Percentiles rank a stretch among this genome's conserved stretches.
These are phyloP conservation scores for Favolaschia claudopus DNA, from an alignment of 768 basidiomycete species.

Conservation along the genomic window DNA sequence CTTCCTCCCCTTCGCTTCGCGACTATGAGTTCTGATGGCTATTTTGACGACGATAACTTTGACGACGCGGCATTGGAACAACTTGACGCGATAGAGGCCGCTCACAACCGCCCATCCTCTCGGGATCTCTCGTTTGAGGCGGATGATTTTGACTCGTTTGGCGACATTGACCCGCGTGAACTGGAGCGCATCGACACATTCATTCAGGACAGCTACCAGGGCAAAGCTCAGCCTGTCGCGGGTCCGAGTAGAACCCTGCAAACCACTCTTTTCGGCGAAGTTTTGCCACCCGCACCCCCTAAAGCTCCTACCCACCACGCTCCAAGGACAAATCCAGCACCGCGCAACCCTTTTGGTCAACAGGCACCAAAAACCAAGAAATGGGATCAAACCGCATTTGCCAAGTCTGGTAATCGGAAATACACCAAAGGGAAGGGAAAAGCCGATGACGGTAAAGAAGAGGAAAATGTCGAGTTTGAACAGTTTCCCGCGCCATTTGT, in stretches of 20 bases:
- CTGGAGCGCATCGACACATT: constrained; percentile 61
- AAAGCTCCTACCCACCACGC: constrained; percentile 45
- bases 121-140: constrained; percentile 38
- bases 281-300: constrained; percentile 46
- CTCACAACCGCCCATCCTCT: constrained; percentile 40
- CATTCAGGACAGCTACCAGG: constrained; percentile 56
- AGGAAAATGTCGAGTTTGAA: constrained; percentile 73
- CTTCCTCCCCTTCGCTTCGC: background rate
- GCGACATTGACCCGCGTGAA: constrained; percentile 62
- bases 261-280: constrained; percentile 73
- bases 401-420: constrained; percentile 74
- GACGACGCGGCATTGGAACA: constrained; percentile 66
- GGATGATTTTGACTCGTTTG: constrained; percentile 57
- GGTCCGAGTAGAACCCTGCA: constrained; percentile 59
- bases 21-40: constrained; percentile 79
- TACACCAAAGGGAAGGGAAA: constrained; percentile 65
- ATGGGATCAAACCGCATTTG: constrained; percentile 93
- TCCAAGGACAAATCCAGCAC: constrained; percentile 51
- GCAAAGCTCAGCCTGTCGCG: constrained; percentile 48
- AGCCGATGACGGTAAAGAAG: constrained; percentile 62
- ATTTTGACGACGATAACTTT: constrained; percentile 71
- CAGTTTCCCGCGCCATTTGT: constrained; percentile 87
- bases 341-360: constrained; percentile 56
- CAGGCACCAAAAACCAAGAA: constrained; percentile 74
- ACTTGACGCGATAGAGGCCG: constrained; percentile 77